Evolutionary conservation across 495 filamentous ascomycete species (phyloP).

Genomic region (Jackrogersella minutella): DNA sequence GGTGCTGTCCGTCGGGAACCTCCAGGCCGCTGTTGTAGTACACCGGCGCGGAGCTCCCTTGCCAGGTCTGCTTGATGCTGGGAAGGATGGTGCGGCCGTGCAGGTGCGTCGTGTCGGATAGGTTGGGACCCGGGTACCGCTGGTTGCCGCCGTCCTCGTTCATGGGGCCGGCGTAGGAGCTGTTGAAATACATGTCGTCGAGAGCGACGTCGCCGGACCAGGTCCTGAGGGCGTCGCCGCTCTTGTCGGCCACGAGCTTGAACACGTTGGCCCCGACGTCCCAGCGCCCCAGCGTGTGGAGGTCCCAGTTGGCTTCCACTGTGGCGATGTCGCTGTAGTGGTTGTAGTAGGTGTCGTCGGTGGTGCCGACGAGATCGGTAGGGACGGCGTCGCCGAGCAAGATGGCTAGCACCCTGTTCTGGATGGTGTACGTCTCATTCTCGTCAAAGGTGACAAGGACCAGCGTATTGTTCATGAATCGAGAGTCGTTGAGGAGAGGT

Average conservation of each 20-base stretch:
- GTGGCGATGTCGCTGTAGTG: conserved; percentile 75
- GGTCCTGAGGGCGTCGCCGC: conserved; percentile 47
- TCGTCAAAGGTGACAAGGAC: conserved; percentile 76
- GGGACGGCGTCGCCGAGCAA: conserved; percentile 74
- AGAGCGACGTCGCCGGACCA: conserved; percentile 47
- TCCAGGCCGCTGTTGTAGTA: conserved; percentile 54
- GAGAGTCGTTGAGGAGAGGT: conserved; percentile 67
- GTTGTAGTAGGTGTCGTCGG: conserved; percentile 72
- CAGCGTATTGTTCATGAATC: conserved; percentile 75
- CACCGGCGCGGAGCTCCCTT: conserved; percentile 40
- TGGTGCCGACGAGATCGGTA: conserved; percentile 62
- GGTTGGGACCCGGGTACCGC: conserved; percentile 49
- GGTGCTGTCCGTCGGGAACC: conserved; percentile 52
- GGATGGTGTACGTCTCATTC: conserved; percentile 61
- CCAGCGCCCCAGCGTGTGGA: conserved; percentile 56
- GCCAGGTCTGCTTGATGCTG: conserved; percentile 50
- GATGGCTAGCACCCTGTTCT: conserved; percentile 66
- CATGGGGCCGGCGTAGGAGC: conserved; percentile 58
- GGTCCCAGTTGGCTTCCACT: conserved; percentile 67
- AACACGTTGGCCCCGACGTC: conserved; percentile 66
- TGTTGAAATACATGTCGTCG: conserved; percentile 54
- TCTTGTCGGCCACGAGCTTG: conserved; percentile 52
- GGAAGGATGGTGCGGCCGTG: conserved; percentile 52
- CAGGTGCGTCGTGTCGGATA: conserved; percentile 29
- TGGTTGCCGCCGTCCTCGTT: conserved; percentile 45